Evolutionary conservation across 495 filamentous ascomycete genomes (phyloP).

Genomic region (Friedmanniomyces simplex): DNA sequence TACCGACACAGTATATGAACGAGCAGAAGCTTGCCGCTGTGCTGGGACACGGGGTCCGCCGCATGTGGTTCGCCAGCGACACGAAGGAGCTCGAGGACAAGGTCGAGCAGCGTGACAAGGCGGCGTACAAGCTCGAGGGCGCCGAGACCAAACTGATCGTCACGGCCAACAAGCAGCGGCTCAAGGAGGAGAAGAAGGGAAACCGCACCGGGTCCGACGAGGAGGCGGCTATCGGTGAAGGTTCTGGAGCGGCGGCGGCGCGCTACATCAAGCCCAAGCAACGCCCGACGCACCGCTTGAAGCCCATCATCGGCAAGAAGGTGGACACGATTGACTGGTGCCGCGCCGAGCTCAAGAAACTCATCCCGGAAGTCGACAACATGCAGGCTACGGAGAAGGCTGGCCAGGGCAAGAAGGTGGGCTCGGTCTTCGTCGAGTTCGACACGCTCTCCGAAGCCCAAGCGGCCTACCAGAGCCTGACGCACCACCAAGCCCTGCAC

Average conservation of each 20-base stretch:
- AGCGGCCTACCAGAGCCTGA: slow-evolving; percentile 70
- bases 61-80: slow-evolving; percentile 77
- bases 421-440: slow-evolving; percentile 86
- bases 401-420: slow-evolving; percentile 55
- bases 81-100: slow-evolving; percentile 71
- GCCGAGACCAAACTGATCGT: slow-evolving; percentile 83
- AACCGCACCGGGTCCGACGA: slow-evolving; percentile 32
- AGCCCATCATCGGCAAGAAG: slow-evolving; percentile 75
- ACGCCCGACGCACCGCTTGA: slow-evolving; percentile 76
- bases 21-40: slow-evolving; percentile 63
- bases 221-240: slow-evolving; percentile 33
- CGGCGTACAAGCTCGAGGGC: slow-evolving; percentile 75
- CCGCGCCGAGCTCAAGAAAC: slow-evolving; percentile 65
- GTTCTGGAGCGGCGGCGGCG: slow-evolving; percentile 55
- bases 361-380: slow-evolving; percentile 69
- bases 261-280: slow-evolving; percentile 68
- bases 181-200: slow-evolving; percentile 64
- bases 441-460: slow-evolving; percentile 71
- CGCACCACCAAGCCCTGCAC: slow-evolving; percentile 81
- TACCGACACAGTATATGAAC: slow-evolving; percentile 64
- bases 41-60: slow-evolving; percentile 70
- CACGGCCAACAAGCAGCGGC: slow-evolving; percentile 64
- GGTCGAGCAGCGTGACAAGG: slow-evolving; percentile 74
- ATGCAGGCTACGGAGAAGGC: slow-evolving; percentile 63
- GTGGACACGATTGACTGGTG: slow-evolving; percentile 93